Evolutionary conservation across 805 yeast genomes (phyloP).

Genomic region (Candida boidinii): DNA sequence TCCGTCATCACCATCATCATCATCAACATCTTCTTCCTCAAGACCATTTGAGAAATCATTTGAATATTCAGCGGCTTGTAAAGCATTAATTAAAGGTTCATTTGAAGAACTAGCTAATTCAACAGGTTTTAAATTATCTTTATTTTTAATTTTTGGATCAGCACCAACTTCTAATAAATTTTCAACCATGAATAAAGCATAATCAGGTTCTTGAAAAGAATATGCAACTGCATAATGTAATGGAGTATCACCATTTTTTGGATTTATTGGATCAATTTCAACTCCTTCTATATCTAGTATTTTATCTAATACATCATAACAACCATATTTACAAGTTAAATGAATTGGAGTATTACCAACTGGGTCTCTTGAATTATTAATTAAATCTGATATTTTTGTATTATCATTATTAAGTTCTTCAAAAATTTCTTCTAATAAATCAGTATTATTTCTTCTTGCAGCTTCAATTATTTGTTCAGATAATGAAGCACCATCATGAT

Average conservation of each 20-base stretch:
- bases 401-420: slow-evolving; percentile 27
- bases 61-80: slow-evolving; percentile 83
- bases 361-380: slow-evolving; percentile 68
- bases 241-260: slow-evolving; percentile 77
- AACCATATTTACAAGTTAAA: slow-evolving; percentile 72
- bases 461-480: slow-evolving; percentile 79
- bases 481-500: slow-evolving; percentile 68
- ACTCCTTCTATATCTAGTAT: slow-evolving; percentile 84
- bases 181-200: slow-evolving; percentile 70
- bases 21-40: slow-evolving; percentile 29
- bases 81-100: slow-evolving; percentile 46
- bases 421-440: slow-evolving; percentile 38
- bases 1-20: slow-evolving; percentile 22
- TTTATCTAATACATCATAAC: slow-evolving; percentile 76
- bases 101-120: slow-evolving; percentile 50
- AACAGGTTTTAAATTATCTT: slow-evolving; percentile 63
- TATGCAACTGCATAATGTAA: slow-evolving; percentile 79
- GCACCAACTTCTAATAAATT: slow-evolving; percentile 88
- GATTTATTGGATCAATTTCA: slow-evolving; percentile 75
- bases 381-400: slow-evolving; percentile 33
- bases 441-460: slow-evolving; percentile 81
- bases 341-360: slow-evolving; percentile 78
- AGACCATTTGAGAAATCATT: slow-evolving; percentile 29
- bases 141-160: slow-evolving; percentile 59
- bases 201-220: slow-evolving; percentile 73